Evolutionary conservation across 169 alveolate species (phyloP), one percentile per base, ranked within the genome.

Genomic region (Plasmodium sp.): DNA sequence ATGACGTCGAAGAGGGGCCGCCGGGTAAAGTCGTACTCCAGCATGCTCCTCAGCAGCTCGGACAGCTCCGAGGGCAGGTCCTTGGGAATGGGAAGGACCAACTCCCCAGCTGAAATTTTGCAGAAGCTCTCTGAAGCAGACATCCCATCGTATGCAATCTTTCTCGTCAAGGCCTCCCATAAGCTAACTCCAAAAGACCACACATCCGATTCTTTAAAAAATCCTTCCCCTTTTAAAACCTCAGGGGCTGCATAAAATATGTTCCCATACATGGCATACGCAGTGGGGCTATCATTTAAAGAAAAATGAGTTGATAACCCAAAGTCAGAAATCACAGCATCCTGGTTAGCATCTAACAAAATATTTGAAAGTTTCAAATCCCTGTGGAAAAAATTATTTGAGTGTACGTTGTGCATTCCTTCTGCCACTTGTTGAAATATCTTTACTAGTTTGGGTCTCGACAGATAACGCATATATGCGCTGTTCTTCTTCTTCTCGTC

Each of bases 181-280:
- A 92, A 56, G 51, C 96, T 93, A 36, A 95, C 95, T 33, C 94
- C 97, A 85, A 93, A 95, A 16, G 97, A 95, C 97, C 97, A 95
- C 27, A 95, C 97, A 92, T 95, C 97, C 1, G 96, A 93, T 88
- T 95, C 95, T 79, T 95, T 93, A 85, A 92, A 95, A 83, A 95
- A 95, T 3, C 97, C 97, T 58, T 95, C 97, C 36, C 95, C 95
- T 86, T 95, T 95, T 27, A 95, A 54, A 36, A 95, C 97, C 67
- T 95, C 97, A 0, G 97, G 97, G 12, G 97, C 97, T 3, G 97
- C 97, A 86, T 95, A 95, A 93, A 93, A 95, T 34, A 86, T 92
- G 77, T 95, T 95, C 16, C 97, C 97, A 93, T 84, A 95, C 18
- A 91, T 93, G 4, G 97, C 94, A 80, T 92, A 93, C n/a, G 96